phyloP scores from a whole-genome alignment of 768 basidiomycete species.

The Epithele typhae region DNA sequence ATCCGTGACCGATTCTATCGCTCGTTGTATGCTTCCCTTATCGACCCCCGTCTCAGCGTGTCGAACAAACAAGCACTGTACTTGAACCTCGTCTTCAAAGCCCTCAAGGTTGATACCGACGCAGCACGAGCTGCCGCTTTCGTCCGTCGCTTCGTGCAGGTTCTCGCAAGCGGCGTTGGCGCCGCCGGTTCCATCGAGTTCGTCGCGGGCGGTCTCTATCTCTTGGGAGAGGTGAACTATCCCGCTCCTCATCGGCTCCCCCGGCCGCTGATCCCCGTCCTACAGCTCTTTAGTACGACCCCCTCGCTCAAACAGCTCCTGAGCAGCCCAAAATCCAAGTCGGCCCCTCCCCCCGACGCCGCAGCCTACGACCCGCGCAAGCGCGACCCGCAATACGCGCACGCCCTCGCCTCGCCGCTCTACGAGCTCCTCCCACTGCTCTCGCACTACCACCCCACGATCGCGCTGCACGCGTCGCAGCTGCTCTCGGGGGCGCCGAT shows the following conservation, averaged over 20 bases:
- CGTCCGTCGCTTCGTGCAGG: slow-evolving; percentile 78
- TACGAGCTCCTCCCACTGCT: slow-evolving; percentile 90
- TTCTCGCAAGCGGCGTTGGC: slow-evolving; percentile 53
- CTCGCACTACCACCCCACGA: slow-evolving; percentile 85
- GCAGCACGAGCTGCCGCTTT: slow-evolving; percentile 70
- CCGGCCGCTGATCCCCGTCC: neutral
- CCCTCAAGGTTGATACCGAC: slow-evolving; percentile 65
- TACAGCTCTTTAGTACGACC: slow-evolving; percentile 46
- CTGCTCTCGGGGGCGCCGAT: slow-evolving; percentile 69
- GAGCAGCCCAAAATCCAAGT: slow-evolving; percentile 18
- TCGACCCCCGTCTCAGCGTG: slow-evolving; percentile 72
- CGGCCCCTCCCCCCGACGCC: slow-evolving; percentile 2
- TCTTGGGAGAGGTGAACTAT: slow-evolving; percentile 77
- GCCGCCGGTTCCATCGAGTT: slow-evolving; percentile 80
- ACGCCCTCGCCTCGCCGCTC: slow-evolving; percentile 72
- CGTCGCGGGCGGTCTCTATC: slow-evolving; percentile 79
- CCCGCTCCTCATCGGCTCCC: neutral
- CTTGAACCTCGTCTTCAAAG: slow-evolving; percentile 89
- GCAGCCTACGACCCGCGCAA: slow-evolving; percentile 77
- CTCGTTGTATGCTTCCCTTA: slow-evolving; percentile 84
- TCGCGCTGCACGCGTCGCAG: slow-evolving; percentile 82
- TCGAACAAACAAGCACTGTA: slow-evolving; percentile 97
- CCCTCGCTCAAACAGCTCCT: slow-evolving; percentile 44
- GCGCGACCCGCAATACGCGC: slow-evolving; percentile 83
- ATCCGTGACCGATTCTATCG: slow-evolving; percentile 71